Evolutionary conservation across 352 stramenopile genomes (phyloP), one percentile per base, ranked within the genome.

Genomic region (Globisporangium okanoganense): DNA sequence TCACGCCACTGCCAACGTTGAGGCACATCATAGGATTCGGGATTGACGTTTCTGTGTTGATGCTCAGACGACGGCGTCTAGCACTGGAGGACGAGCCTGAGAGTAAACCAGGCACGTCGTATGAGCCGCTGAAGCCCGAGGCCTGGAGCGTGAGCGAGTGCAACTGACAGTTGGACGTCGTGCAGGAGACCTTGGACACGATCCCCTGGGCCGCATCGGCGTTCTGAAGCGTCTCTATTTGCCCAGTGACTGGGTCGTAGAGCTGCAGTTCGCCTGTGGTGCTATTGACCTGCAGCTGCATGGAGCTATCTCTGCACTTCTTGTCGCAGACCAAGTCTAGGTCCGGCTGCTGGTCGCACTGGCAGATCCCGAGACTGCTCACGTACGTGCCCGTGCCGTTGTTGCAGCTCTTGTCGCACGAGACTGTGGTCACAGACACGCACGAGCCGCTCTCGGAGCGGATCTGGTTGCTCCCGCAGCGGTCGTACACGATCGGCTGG

Each of bases 401-500:
- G 50, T 72, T 78, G 43, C 85, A 94, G 12, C 77, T 80, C 27
- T 75, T 79, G 0, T 81, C 70, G 25, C 75, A 88, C 0, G 74
- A 84, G 5, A 76, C 67, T 1, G 69, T 64, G 0, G 61, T 75
- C 22, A 73, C 65, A 10, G 74, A 68, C 1, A 89, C 70, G 47
- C 92, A 98, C 0, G 56, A 66, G 0, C 92, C 92, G 35, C 69
- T 65, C 27, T 92, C 81, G 12, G 81, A 83, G 9, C 92, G 89
- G 8, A 95, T 73, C 67, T 97, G 73, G 48, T 58, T 76, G 6
- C 70, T 73, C 0, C 76, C 64, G 50, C 92, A 98, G 6, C 88
- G 85, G 35, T 90, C 71, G 56, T 96, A 97, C 14, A 97, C 91
- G 25, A 96, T 92, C 0, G 91, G 92, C 58, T 98, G 92, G 58